Base-by-base conservation (phyloP, 169 alveolate species). In the Cryptosporidium canis region DNA sequence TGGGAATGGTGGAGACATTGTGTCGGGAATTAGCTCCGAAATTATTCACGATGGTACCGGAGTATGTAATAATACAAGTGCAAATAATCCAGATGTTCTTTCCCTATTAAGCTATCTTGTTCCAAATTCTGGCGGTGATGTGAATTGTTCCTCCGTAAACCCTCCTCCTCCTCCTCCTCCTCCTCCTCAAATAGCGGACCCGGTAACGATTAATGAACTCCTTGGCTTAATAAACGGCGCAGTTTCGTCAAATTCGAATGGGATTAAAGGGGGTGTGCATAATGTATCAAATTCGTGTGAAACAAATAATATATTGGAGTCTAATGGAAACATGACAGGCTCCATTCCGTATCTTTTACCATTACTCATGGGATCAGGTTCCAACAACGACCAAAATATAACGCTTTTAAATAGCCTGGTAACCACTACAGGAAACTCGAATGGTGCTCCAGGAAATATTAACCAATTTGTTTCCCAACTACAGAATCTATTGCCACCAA, bases 121-220 rank as follows among this genome's bases (percentile, higher is more conserved):
- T 56, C 87, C 87, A 18, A 77, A 77, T 77, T 77, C 87, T 16
- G 87, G 87, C 29, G 61, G 71, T 39, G 87, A 77, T 35, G 55
- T 39, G 7, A 61, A 44, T 41, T 33, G 63, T 29, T 77, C 87
- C 63, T 31, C 77, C 12, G 87, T 77, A 1, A 77, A 58, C 61
- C 85, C 85, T 33, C 83, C 83, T 41, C 66, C 68, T 61, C 82
- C 82, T 66, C n/a, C n/a, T n/a, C n/a, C n/a, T n/a, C n/a, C n/a
- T n/a, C 63, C 63, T 51, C 68, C 68, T 31, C 87, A 77, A 63
- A 77, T 77, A 56, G 87, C 87, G 43, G 87, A 77, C 87, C 87
- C 68, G 64, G 72, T 61, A 61, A 77, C 87, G 35, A 55, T 77
- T n/a, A 77, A 77, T 37, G 87, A 77, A 41, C 87, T 77, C 27